Evolutionary conservation across 2,329 filamentous ascomycete genomes (phyloP).

Genomic region (Claviceps sp.): DNA sequence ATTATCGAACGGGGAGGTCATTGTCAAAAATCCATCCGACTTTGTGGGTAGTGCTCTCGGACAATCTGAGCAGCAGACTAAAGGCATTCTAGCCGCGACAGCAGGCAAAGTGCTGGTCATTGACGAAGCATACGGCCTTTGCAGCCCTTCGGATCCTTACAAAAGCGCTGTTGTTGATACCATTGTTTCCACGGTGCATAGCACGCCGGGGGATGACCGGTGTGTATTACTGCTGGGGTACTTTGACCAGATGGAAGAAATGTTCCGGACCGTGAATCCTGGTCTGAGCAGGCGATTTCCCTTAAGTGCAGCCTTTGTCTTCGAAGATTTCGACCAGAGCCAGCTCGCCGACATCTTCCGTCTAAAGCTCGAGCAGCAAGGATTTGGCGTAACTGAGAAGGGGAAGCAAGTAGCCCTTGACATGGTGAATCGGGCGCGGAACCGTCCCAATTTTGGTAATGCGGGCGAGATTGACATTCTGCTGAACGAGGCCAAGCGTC

Average conservation of each 20-base stretch:
- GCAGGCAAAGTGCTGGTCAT: conserved; percentile 66
- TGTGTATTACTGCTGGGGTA: conserved; percentile 63
- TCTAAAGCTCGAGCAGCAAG: conserved; percentile 46
- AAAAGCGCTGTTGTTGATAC: conserved; percentile 58
- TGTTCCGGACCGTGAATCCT: conserved; percentile 64
- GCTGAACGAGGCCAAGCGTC: conserved; percentile 40
- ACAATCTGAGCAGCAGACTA: conserved; percentile 57
- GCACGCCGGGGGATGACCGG: conserved; percentile 54
- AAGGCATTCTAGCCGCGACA: conserved; percentile 52
- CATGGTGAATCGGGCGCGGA: conserved; percentile 46
- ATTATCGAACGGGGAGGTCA: conserved; percentile 55
- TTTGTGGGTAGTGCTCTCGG: conserved; percentile 54
- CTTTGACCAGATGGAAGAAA: conserved; percentile 52
- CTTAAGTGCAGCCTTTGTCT: conserved; percentile 47
- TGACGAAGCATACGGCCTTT: conserved; percentile 64
- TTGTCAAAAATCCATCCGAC: conserved; percentile 60
- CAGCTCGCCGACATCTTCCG: conserved; percentile 48
- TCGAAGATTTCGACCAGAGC: conserved; percentile 51
- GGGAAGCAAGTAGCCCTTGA: conserved; percentile 43
- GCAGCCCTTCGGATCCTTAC: conserved; percentile 30
- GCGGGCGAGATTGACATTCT: conserved; percentile 60
- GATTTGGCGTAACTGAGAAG: conserved; percentile 35
- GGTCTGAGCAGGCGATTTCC: conserved; percentile 55
- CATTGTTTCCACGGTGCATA: conserved; percentile 61
- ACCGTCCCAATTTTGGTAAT: conserved; percentile 60